Percentiles rank a stretch among this genome's conserved stretches.
Evolutionary conservation across 192 early-diverging fungal species (phyloP).

Genomic region (Fimicolochytrium jonesii): DNA sequence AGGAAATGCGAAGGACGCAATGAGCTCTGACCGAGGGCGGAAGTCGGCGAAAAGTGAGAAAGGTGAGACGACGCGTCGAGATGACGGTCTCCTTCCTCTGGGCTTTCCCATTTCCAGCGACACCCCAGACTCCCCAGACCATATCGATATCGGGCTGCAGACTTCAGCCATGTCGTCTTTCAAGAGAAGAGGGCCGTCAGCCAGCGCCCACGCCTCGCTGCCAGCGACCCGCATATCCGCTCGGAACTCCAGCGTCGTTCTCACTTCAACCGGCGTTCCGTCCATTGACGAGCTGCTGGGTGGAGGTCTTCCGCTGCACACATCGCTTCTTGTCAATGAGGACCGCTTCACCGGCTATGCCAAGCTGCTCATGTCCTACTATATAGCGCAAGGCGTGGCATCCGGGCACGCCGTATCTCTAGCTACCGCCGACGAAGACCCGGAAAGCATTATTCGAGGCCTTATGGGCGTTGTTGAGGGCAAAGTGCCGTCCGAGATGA

Average conservation of each 20-base stretch:
- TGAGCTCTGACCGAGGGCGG: no score
- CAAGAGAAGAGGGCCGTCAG: slow-evolving; percentile 12
- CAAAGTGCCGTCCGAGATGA: slow-evolving; percentile 36
- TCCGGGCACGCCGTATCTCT: slow-evolving; percentile 67
- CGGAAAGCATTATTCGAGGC: slow-evolving; percentile 54
- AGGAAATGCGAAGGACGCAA: no score
- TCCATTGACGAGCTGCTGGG: slow-evolving; percentile 77
- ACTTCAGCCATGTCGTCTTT: slow-evolving; percentile 31
- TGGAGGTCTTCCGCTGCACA: slow-evolving; percentile 82
- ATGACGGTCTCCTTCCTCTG: not conserved
- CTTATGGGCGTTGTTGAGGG: slow-evolving; percentile 62
- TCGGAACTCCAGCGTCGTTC: slow-evolving; percentile 69
- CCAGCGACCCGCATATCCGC: slow-evolving; percentile 65
- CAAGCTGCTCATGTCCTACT: slow-evolving; percentile 73
- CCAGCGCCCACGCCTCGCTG: slow-evolving; percentile 54
- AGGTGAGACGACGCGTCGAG: no score
- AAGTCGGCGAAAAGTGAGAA: no score
- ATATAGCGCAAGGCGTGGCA: slow-evolving; percentile 80
- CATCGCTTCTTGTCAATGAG: slow-evolving; percentile 69
- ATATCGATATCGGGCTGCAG: no score
- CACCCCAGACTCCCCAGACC: no score
- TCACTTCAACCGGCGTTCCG: slow-evolving; percentile 79
- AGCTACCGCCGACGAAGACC: slow-evolving; percentile 62
- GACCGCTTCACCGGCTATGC: slow-evolving; percentile 82
- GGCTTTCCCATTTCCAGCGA: not conserved